These are phyloP conservation scores for Jaapia argillacea DNA, from an alignment of 768 basidiomycete species.

Conservation along the genomic window DNA sequence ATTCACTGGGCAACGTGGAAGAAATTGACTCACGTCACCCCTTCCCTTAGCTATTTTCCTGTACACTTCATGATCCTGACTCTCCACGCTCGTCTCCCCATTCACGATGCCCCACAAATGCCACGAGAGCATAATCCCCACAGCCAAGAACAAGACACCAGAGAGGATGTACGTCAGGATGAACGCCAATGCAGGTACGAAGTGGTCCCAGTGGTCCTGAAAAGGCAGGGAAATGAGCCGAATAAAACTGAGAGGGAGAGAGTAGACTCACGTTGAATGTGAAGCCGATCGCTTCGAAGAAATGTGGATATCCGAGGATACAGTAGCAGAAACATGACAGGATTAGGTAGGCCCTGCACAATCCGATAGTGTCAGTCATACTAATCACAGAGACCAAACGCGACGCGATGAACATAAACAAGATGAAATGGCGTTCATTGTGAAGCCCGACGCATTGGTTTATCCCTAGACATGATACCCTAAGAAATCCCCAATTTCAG, in stretches of 20 bases:
- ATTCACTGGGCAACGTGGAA: slow-evolving; percentile 1
- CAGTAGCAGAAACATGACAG: slow-evolving; percentile 54
- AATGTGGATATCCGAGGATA: slow-evolving; percentile 50
- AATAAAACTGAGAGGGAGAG: too few species aligned
- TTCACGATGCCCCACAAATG: slow-evolving; percentile 61
- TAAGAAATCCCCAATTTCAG: not conserved
- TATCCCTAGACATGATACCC: slow-evolving; percentile 52
- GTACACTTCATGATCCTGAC: slow-evolving; percentile 80
- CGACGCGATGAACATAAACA: slow-evolving; percentile 88
- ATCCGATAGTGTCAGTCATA: too few species aligned
- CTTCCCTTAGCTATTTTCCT: slow-evolving; percentile 53
- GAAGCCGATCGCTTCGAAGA: slow-evolving; percentile 46
- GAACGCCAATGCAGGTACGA: slow-evolving; percentile 59
- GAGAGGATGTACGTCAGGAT: slow-evolving; percentile 71
- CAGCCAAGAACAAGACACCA: slow-evolving; percentile 63
- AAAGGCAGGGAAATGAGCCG: too few species aligned
- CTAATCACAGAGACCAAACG: too few species aligned
- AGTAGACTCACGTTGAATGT: slow-evolving; percentile 18
- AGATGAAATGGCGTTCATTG: slow-evolving; percentile 91
- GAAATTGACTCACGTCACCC: slow-evolving; percentile 54
- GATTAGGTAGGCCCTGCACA: slow-evolving; percentile 76
- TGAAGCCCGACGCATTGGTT: slow-evolving; percentile 96
- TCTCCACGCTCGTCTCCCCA: slow-evolving; percentile 87
- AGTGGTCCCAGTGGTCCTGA: slow-evolving; percentile 57
- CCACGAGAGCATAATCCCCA: slow-evolving; percentile 62